These are phyloP conservation scores for Primulina eburnea DNA, from an alignment of 257 asterid species.

Conservation along the genomic window DNA sequence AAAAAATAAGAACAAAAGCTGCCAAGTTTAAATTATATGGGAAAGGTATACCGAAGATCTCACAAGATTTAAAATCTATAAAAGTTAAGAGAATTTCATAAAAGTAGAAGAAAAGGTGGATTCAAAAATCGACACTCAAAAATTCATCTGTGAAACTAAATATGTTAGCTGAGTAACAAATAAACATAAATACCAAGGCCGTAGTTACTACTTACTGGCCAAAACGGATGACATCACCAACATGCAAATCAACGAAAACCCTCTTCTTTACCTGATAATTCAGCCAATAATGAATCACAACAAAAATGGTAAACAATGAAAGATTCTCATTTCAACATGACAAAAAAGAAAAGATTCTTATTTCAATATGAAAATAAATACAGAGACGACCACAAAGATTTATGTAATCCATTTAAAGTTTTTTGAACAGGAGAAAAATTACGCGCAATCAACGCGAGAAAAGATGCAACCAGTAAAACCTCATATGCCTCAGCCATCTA, in stretches of 20 bases:
- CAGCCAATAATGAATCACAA: constrained; percentile 22
- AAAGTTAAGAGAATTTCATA: neutral
- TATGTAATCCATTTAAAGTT: constrained; percentile 2
- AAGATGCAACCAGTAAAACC: neutral
- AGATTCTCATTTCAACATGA: too few species aligned
- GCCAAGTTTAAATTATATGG: constrained; percentile 3
- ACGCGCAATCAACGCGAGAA: constrained; percentile 6
- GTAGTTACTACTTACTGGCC: constrained; percentile 72
- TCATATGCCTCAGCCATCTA: constrained; percentile 12
- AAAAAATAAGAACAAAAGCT: constrained; percentile 19
- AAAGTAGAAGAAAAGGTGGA: constrained; percentile 2
- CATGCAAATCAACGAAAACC: constrained; percentile 77
- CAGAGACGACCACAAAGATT: neutral
- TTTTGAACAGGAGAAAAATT: constrained; percentile 2
- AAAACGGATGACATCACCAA: constrained; percentile 92
- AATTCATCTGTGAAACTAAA: constrained; percentile 5
- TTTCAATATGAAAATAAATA: constrained; percentile 17
- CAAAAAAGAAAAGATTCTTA: constrained; percentile 11
- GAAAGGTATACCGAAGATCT: constrained; percentile 11
- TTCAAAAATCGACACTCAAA: constrained; percentile 4
- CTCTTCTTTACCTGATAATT: constrained; percentile 64
- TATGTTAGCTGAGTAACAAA: neutral
- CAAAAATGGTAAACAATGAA: too few species aligned
- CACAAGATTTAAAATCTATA: constrained; percentile 10
- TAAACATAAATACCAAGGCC: constrained; percentile 15